These are phyloP conservation scores for Diaporthe sp. DNA, from an alignment of 2,329 filamentous ascomycete species.

Conservation along the genomic window DNA sequence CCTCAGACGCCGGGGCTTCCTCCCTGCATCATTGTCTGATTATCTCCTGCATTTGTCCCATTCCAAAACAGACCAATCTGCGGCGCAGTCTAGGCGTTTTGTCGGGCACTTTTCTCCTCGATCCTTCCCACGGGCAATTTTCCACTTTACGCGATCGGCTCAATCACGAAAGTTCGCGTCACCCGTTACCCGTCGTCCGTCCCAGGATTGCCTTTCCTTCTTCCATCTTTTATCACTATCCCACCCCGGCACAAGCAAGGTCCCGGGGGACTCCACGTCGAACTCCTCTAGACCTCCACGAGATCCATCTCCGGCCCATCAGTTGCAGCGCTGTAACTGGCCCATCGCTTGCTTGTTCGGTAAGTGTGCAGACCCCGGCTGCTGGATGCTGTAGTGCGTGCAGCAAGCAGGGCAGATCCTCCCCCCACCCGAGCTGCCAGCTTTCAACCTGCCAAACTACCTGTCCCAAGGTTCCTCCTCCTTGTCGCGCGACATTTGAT, in stretches of 20 bases:
- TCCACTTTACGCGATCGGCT: slow-evolving; percentile 30
- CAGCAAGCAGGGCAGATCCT: slow-evolving; percentile 28
- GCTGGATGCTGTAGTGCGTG: slow-evolving; percentile 14
- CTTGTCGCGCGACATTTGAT: slow-evolving; percentile 7
- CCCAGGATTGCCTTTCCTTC: slow-evolving; percentile 22
- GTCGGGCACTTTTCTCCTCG: neutral
- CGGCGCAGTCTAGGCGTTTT: neutral
- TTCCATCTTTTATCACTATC: neutral
- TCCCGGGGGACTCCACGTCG: slow-evolving; percentile 2
- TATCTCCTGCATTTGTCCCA: slow-evolving; percentile 20
- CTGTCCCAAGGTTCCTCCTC: slow-evolving; percentile 16
- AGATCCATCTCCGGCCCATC: slow-evolving; percentile 18
- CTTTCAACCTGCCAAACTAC: neutral
- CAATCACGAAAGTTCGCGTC: slow-evolving; percentile 36
- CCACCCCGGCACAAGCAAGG: neutral
- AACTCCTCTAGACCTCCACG: slow-evolving; percentile 2
- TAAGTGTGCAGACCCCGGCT: slow-evolving; percentile 20
- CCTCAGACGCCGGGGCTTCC: slow-evolving; percentile 4
- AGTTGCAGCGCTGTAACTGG: slow-evolving; percentile 23
- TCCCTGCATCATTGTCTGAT: slow-evolving; percentile 36
- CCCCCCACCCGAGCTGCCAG: slow-evolving; percentile 16
- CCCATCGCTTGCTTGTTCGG: slow-evolving; percentile 8
- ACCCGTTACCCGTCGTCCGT: neutral
- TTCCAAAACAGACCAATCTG: slow-evolving; percentile 17
- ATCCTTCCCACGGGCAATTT: slow-evolving; percentile 13